A percentile compares a stretch with the other conserved stretches of the same genome.
Evolutionary conservation across 768 basidiomycete species (phyloP).

Genomic region (Punctularia strigosozonata): DNA sequence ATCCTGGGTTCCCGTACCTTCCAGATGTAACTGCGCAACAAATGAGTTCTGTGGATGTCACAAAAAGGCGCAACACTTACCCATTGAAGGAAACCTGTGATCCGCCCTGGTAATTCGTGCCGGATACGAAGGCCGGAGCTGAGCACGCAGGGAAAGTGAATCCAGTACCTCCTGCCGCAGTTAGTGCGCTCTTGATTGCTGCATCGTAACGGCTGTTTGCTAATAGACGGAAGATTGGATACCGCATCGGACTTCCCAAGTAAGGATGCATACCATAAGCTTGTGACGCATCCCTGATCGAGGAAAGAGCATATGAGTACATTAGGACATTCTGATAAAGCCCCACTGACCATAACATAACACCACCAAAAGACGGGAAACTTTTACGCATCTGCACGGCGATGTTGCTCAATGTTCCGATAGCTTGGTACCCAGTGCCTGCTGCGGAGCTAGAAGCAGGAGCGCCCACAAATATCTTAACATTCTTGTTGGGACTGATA

Average conservation of each 20-base stretch:
- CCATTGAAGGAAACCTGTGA: constrained; percentile 42
- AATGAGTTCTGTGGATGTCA: background rate
- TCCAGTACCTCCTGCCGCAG: constrained; percentile 53
- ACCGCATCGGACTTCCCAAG: background rate
- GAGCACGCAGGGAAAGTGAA: constrained; percentile 55
- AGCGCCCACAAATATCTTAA: constrained; percentile 33
- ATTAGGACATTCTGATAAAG: no score
- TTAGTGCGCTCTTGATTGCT: constrained; percentile 47
- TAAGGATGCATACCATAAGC: constrained; percentile 22
- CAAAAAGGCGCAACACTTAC: constrained; percentile 19
- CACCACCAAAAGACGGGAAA: constrained; percentile 32
- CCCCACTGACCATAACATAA: constrained; percentile 36
- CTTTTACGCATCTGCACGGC: constrained; percentile 21
- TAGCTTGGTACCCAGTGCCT: constrained; percentile 25
- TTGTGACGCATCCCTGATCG: constrained; percentile 32
- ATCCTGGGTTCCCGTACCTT: constrained; percentile 26
- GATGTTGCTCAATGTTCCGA: constrained; percentile 20
- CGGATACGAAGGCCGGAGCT: constrained; percentile 39
- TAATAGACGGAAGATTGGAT: constrained; percentile 5
- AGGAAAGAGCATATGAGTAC: no score
- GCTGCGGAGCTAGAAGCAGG: constrained; percentile 30
- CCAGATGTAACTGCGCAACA: constrained; percentile 43
- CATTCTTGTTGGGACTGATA: constrained; percentile 28
- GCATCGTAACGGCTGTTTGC: constrained; percentile 50
- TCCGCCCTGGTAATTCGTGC: constrained; percentile 38